Evolutionary conservation across 177 flowering plant species (phyloP).

Genomic region (Vitis hybrid): DNA sequence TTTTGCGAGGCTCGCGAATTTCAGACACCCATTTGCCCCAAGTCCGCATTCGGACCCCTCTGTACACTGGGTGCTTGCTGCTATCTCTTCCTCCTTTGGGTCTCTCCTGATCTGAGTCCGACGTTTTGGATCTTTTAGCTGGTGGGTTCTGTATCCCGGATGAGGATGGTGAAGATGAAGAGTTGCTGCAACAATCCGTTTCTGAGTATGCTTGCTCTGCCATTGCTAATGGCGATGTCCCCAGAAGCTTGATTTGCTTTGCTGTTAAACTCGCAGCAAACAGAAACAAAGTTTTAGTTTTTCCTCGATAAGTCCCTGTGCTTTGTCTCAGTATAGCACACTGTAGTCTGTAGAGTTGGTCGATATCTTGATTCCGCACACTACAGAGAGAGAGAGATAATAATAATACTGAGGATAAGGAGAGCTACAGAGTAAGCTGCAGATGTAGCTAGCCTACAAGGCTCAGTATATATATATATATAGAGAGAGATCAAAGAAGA

Average conservation of each 20-base stretch:
- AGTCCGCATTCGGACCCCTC: constrained; percentile 55
- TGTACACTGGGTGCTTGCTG: constrained; percentile 43
- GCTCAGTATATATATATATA: too few relatives aligned
- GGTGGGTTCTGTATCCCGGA: not conserved
- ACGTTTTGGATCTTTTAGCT: not conserved
- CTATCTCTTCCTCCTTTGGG: constrained; percentile 21
- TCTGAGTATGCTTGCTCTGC: constrained; percentile 19
- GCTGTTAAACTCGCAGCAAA: too few relatives aligned
- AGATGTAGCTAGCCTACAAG: not conserved
- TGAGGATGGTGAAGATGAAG: constrained; percentile 12
- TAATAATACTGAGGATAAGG: too few relatives aligned
- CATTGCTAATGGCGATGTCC: constrained; percentile 1
- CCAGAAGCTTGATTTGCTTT: too few relatives aligned
- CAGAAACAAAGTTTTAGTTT: not conserved
- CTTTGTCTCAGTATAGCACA: not conserved
- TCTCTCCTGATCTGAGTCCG: not conserved
- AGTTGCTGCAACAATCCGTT: constrained; percentile 9
- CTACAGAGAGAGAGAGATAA: too few relatives aligned
- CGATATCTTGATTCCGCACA: too few relatives aligned
- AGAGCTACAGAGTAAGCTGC: too few relatives aligned
- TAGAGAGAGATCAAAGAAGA: not conserved
- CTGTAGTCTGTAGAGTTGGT: not conserved
- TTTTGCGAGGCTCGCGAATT: constrained; percentile 60
- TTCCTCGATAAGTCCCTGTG: not conserved
- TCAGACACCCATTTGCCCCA: constrained; percentile 73